These are phyloP conservation scores for Russula brevipes DNA, from an alignment of 768 basidiomycete genomes.

Conservation along the genomic window DNA sequence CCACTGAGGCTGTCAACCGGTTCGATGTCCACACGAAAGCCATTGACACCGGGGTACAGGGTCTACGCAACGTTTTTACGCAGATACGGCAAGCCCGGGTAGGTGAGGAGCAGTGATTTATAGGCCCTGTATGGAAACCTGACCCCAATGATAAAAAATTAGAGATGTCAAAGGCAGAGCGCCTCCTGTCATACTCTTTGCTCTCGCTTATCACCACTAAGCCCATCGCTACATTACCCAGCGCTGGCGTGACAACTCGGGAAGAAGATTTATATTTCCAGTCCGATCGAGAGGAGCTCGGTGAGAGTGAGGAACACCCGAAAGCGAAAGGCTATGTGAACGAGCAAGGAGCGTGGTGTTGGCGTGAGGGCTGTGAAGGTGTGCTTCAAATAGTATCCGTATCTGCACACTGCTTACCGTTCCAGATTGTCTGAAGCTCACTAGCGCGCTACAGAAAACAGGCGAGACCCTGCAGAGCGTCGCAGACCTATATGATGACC, in stretches of 20 bases:
- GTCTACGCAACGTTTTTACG: conserved; percentile 56
- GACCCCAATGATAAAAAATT: neutral
- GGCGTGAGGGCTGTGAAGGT: conserved; percentile 76
- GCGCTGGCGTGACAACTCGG: conserved; percentile 32
- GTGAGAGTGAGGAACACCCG: conserved; percentile 25
- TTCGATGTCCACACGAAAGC: conserved; percentile 68
- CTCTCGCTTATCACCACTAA: conserved; percentile 71
- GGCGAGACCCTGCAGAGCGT: conserved; percentile 68
- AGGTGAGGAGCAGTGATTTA: conserved; percentile 40
- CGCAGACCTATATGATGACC: conserved; percentile 74
- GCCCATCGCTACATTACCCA: conserved; percentile 46
- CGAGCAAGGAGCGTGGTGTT: conserved; percentile 78
- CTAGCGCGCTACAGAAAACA: conserved; percentile 72
- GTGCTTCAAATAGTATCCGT: conserved; percentile 15
- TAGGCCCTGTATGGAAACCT: neutral
- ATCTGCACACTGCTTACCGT: neutral
- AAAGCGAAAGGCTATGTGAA: conserved; percentile 59
- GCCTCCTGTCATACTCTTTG: conserved; percentile 66
- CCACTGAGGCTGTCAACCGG: conserved; percentile 48
- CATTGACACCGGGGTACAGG: conserved; percentile 64
- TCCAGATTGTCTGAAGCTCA: conserved; percentile 69
- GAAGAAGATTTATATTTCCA: conserved; percentile 35
- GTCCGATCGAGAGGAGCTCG: conserved; percentile 42
- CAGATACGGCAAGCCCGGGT: conserved; percentile 60
- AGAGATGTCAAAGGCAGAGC: conserved; percentile 79